Percentiles rank a stretch among this genome's conserved stretches.
Evolutionary conservation across 805 yeast species (phyloP).

Genomic region (Ogataea populi-albae): DNA sequence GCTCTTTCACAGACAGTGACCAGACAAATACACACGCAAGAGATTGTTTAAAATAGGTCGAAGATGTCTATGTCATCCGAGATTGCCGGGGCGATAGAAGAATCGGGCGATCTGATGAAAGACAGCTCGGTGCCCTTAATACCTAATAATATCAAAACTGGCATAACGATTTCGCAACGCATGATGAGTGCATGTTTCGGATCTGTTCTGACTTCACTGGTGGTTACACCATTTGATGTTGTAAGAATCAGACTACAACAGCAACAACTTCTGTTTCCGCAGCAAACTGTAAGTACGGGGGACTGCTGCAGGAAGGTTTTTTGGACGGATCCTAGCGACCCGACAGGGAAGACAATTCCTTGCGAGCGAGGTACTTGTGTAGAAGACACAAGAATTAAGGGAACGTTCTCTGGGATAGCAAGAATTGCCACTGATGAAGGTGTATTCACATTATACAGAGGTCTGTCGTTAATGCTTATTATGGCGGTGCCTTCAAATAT

Average conservation of each 20-base stretch:
- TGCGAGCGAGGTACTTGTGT: slow-evolving; percentile 43
- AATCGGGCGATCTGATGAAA: slow-evolving; percentile 19
- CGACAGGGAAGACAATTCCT: slow-evolving; percentile 25
- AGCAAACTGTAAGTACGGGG: slow-evolving; percentile 24
- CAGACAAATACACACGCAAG: too few species aligned
- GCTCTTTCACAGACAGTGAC: too few species aligned
- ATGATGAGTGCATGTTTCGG: slow-evolving; percentile 81
- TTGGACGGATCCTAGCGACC: slow-evolving; percentile 24
- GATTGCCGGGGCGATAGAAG: slow-evolving; percentile 40
- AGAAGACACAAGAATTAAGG: slow-evolving; percentile 43
- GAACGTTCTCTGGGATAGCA: slow-evolving; percentile 72
- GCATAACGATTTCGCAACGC: slow-evolving; percentile 53
- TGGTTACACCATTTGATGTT: slow-evolving; percentile 80
- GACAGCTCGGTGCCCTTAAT: slow-evolving; percentile 2
- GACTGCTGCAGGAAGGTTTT: slow-evolving; percentile 40
- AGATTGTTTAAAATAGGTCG: too few species aligned
- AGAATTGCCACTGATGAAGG: slow-evolving; percentile 76
- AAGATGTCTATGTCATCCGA: slow-evolving; percentile 43
- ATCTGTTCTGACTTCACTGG: slow-evolving; percentile 65
- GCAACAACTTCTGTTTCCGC: slow-evolving; percentile 57
- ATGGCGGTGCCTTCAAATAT: slow-evolving; percentile 95
- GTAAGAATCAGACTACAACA: slow-evolving; percentile 75
- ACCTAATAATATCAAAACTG: slow-evolving; percentile 13
- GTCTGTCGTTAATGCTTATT: slow-evolving; percentile 71
- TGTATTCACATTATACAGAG: slow-evolving; percentile 76